Evolutionary conservation across 768 basidiomycete species (phyloP).

Genomic region (Leccinum pellstonianum): DNA sequence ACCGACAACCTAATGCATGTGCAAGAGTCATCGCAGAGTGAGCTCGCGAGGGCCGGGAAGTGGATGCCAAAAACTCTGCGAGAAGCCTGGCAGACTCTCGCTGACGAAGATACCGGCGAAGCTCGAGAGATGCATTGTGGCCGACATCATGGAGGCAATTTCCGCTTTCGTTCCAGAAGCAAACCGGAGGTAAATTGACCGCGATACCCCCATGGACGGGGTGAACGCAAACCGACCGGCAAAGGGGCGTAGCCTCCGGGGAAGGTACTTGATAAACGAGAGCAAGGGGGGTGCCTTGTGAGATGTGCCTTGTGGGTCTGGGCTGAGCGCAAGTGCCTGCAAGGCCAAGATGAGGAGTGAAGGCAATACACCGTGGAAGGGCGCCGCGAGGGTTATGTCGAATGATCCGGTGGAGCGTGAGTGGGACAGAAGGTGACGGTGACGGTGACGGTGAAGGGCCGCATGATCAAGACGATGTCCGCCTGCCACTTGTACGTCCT

Average conservation of each 20-base stretch:
- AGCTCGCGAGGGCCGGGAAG: constrained; percentile 40
- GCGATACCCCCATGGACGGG: neutral
- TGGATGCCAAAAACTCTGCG: constrained; percentile 34
- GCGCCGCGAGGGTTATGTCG: too few species aligned
- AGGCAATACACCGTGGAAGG: constrained; percentile 7
- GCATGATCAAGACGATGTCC: too few species aligned
- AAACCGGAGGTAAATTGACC: constrained; percentile 26
- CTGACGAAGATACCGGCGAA: constrained; percentile 31
- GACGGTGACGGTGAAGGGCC: too few species aligned
- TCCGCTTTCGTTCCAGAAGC: constrained; percentile 17
- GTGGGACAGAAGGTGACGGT: too few species aligned
- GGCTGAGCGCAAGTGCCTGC: constrained; percentile 20
- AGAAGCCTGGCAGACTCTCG: constrained; percentile 33
- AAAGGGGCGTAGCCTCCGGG: neutral
- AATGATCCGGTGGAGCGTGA: too few species aligned
- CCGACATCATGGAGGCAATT: constrained; percentile 4
- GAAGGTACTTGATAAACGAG: constrained; percentile 4
- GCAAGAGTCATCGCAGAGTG: constrained; percentile 48
- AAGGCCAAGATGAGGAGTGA: constrained; percentile 19
- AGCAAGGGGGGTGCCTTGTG: constrained; percentile 3
- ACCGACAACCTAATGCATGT: constrained; percentile 45
- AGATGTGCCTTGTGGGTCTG: constrained; percentile 3
- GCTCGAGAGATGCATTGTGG: constrained; percentile 21
- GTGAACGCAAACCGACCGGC: neutral
- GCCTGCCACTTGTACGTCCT: too few species aligned